Evolutionary conservation across 805 yeast genomes (phyloP).

Genomic region (Candida dajiaensis): DNA sequence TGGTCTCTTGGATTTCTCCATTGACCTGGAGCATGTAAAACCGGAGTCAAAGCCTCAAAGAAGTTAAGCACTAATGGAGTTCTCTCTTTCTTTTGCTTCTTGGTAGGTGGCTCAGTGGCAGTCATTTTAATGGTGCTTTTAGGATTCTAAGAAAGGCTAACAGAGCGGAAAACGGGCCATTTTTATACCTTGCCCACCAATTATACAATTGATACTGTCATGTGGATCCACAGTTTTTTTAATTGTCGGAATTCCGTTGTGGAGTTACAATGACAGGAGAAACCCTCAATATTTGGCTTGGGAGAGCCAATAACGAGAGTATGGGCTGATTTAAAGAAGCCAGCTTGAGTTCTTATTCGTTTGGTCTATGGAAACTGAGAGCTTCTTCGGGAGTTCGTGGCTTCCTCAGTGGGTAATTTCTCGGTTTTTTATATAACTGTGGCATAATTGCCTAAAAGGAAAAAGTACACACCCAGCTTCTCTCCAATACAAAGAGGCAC

Average conservation of each 20-base stretch:
- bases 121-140: not conserved
- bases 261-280: not conserved
- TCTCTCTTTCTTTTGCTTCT: constrained; percentile 3
- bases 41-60: constrained; percentile 22
- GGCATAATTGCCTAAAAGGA: not conserved
- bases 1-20: constrained; percentile 24
- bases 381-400: not conserved
- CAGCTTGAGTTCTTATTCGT: no score
- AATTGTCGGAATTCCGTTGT: not conserved
- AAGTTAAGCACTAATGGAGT: constrained; percentile 20
- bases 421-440: not conserved
- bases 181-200: not conserved
- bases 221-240: not conserved
- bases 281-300: not conserved
- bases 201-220: not conserved
- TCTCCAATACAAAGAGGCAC: no score
- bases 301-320: not conserved
- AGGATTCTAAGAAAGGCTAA: not conserved
- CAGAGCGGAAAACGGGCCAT: not conserved
- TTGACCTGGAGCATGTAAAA: constrained; percentile 24
- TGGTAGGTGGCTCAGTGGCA: not conserved
- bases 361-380: no score
- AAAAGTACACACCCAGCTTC: no score
- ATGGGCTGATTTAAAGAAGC: not conserved
- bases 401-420: not conserved